phyloP scores from a whole-genome alignment of 169 alveolate genomes.

The Plasmodium blacklocki region DNA sequence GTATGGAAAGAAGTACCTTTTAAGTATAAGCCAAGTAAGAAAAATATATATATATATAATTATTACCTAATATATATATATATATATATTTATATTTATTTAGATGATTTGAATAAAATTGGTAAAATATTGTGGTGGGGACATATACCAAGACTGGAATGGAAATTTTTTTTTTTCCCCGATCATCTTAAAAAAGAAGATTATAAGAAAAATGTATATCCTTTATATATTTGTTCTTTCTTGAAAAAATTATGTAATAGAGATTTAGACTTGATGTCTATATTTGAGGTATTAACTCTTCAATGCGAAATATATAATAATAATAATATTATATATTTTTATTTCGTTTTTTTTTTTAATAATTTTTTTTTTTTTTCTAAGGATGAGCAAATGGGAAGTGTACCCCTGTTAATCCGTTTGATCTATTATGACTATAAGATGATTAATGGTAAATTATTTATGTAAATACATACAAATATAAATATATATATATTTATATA shows the following conservation, averaged over 20 bases:
- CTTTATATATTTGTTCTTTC: conserved; percentile 63
- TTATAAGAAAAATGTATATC: conserved; percentile 21
- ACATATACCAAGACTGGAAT: conserved; percentile 63
- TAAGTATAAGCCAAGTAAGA: conserved; percentile 41
- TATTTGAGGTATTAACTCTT: conserved; percentile 28
- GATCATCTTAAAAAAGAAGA: conserved; percentile 23
- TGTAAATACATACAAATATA: too few relatives aligned
- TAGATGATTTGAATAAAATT: conserved; percentile 47
- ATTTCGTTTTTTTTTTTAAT: not conserved
- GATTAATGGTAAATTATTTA: conserved; percentile 2
- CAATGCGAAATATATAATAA: not conserved
- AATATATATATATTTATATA: too few relatives aligned
- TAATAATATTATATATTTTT: not conserved
- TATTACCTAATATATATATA: not conserved
- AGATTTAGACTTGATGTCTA: conserved; percentile 20
- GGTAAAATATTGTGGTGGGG: conserved; percentile 74
- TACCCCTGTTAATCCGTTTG: conserved; percentile 40
- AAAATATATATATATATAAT: not conserved
- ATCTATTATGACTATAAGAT: conserved; percentile 40
- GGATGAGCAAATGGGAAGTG: conserved; percentile 36
- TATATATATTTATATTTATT: not conserved
- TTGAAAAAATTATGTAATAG: conserved; percentile 51
- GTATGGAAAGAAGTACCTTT: conserved; percentile 43
- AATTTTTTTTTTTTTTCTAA: conserved; percentile 2
- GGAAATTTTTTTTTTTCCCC: conserved; percentile 55